Evolutionary conservation across 768 basidiomycete genomes (phyloP), one percentile per base, ranked within the genome.

Genomic region (Serendipita sp.): DNA sequence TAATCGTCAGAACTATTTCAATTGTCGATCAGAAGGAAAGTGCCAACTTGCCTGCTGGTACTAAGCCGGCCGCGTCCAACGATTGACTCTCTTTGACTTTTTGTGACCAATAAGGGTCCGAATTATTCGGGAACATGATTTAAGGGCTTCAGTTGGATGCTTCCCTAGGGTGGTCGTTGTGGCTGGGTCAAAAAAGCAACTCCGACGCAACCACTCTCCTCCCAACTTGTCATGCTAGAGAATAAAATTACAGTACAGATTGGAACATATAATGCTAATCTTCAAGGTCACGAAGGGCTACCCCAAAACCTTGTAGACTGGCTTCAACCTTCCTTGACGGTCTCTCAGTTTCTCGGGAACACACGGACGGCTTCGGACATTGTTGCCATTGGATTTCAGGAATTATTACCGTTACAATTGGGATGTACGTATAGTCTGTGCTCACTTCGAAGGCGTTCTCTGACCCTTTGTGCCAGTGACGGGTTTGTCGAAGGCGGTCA

Each of bases 351-450:
- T 74, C 82, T 90, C 37, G 78, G 85, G 45, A 80, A 78, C 63
- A 77, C 81, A 70, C 74, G 75, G 64, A 76, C 83, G 65, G 83
- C 89, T 3, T 91, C 93, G 45, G 92, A 93, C 72, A 82, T 94
- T 37, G 81, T 95, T 46, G 93, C 86, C 3, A 87, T 97, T 63
- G 92, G 91, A 2, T 93, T 96, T 68, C 95, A 98, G 73, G 95
- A 98, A 73, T 78, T 96, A 30, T 78, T 95, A 11, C 93, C 92
- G 3, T 78, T 98, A 2, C 89, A 94, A 71, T 83, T 92, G 45
- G 87, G 89, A 67, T 79, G 88, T 92, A 74, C 69, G 88, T 83
- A 64, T 63, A n/a, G 28, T 24, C 0, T 8, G 10, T 0, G 8
- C 41, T 48, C 37, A 65, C 58, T 35, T n/a, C 37, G 56, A 58